A percentile compares a stretch with the other conserved stretches of the same genome.
Conservation (phyloP, 2,329 filamentous ascomycete species). For the Phialophora expanda region DNA sequence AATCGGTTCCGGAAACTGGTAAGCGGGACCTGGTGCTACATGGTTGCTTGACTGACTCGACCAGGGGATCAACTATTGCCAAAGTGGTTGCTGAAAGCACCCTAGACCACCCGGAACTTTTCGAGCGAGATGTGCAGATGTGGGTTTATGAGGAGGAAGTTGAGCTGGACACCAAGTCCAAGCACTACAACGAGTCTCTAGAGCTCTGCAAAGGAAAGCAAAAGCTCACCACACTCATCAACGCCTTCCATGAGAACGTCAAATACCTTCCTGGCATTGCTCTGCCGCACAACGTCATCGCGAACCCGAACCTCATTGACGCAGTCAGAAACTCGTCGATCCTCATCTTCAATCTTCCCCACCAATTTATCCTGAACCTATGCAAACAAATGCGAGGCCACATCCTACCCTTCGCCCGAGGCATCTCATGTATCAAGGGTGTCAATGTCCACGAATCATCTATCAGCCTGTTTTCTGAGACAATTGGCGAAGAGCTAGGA, state of each 20-base stretch:
- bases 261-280: conserved; percentile 93
- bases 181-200: conserved; percentile 69
- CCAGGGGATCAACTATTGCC: conserved; percentile 91
- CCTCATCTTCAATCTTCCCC: conserved; percentile 93
- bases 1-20: conserved; percentile 97
- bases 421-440: conserved; percentile 97
- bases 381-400: conserved; percentile 85
- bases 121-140: conserved; percentile 92
- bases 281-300: conserved; percentile 80
- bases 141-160: conserved; percentile 98
- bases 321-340: conserved; percentile 84
- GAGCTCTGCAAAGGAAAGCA: conserved; percentile 68
- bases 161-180: conserved; percentile 71
- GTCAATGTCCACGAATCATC: conserved; percentile 88
- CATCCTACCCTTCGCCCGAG: conserved; percentile 88
- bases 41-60: not conserved
- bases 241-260: conserved; percentile 90
- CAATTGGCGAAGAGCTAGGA: conserved; percentile 84
- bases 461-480: conserved; percentile 89
- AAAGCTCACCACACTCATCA: conserved; percentile 91
- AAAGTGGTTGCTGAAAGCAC: conserved; percentile 97
- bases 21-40: conserved; percentile 40
- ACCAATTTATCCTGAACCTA: conserved; percentile 90
- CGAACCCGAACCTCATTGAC: conserved; percentile 79
- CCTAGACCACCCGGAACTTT: conserved; percentile 74